Conservation (phyloP, 305 asterid genomes). For the Rubia peregrina region DNA sequence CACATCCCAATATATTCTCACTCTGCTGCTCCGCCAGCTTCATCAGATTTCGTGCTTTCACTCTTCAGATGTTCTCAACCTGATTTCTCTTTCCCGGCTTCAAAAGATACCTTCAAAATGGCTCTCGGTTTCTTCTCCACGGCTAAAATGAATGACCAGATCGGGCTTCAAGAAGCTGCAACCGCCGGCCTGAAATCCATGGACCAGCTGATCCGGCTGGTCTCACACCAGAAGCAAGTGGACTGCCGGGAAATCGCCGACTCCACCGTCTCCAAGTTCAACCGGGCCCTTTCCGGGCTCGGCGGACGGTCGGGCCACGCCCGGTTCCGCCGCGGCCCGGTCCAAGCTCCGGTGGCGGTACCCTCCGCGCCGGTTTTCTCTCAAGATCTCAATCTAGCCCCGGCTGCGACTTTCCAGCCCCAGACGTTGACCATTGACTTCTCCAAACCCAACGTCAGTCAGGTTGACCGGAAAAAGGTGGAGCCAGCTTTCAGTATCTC, state of each 20-base stretch:
- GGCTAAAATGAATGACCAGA: slow-evolving; percentile 31
- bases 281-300: slow-evolving; percentile 31
- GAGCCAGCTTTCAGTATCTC: slow-evolving; percentile 33
- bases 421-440: slow-evolving; percentile 45
- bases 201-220: slow-evolving; percentile 53
- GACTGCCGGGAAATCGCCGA: slow-evolving; percentile 59
- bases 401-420: slow-evolving; percentile 6
- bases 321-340: slow-evolving; percentile 65
- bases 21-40: neutral
- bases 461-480: slow-evolving; percentile 23
- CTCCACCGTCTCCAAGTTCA: slow-evolving; percentile 59
- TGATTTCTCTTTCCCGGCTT: neutral
- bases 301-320: slow-evolving; percentile 64
- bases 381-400: neutral
- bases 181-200: slow-evolving; percentile 61
- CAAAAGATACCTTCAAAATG: neutral
- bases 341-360: slow-evolving; percentile 18
- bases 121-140: slow-evolving; percentile 7
- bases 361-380: slow-evolving; percentile 14
- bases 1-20: neutral
- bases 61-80: neutral
- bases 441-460: slow-evolving; percentile 27
- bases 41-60: neutral
- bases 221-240: slow-evolving; percentile 42
- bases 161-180: slow-evolving; percentile 59